Evolutionary conservation across 352 stramenopile species (phyloP).

Genomic region (Pythium rhizo-oryzae): DNA sequence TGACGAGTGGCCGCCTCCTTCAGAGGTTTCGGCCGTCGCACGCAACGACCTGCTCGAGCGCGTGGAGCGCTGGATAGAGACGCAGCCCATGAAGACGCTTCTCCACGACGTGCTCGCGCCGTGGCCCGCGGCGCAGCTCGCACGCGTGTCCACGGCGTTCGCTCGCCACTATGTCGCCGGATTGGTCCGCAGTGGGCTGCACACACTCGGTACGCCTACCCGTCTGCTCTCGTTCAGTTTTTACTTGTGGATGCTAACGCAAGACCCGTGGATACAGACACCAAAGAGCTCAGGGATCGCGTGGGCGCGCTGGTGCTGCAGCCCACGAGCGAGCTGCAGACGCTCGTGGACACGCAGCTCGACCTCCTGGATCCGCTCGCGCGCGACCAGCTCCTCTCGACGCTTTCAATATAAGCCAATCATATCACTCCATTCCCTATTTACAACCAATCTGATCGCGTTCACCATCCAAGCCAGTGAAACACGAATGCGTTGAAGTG

Average conservation of each 20-base stretch:
- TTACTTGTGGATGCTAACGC: not conserved
- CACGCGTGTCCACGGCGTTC: constrained; percentile 4
- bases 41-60: not conserved
- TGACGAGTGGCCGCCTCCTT: constrained; percentile 4
- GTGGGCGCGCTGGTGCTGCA: constrained; percentile 26
- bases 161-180: constrained; percentile 10
- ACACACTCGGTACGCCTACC: constrained; percentile 1
- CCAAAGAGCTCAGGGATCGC: constrained; percentile 8
- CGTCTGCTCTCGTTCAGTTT: not conserved
- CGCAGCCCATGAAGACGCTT: constrained; percentile 1
- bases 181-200: not conserved
- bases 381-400: constrained; percentile 10
- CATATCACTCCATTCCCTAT: not conserved
- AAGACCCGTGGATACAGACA: constrained; percentile 7
- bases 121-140: constrained; percentile 23
- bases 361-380: constrained; percentile 7
- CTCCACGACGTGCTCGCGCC: constrained; percentile 1
- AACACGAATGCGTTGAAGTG: constrained; percentile 13
- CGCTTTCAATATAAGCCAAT: constrained; percentile 31
- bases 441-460: constrained; percentile 22
- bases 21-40: not conserved
- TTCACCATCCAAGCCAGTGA: constrained; percentile 3
- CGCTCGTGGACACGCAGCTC: constrained; percentile 9
- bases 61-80: constrained; percentile 1
- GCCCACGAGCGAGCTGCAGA: not conserved